Base-by-base conservation (phyloP, 1,139 yeast species). In the Zhuliangozyma blackwelliae region DNA sequence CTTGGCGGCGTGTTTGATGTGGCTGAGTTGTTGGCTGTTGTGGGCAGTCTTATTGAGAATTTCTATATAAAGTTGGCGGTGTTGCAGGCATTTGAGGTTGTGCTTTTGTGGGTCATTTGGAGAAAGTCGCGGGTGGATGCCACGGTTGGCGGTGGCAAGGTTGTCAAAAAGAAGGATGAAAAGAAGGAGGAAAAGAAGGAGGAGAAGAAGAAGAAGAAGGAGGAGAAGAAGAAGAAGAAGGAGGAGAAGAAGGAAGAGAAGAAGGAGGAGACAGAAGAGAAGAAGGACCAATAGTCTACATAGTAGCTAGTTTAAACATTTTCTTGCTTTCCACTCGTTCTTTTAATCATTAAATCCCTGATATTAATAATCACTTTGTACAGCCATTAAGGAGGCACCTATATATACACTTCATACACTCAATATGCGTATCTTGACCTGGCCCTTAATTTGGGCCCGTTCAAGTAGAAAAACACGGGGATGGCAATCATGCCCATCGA, bases 401-500 rank as follows among this genome's bases (percentile, higher is more conserved):
- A 7, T 21, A 21, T 21, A 21, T 21, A 21, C 22, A 21, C 22
- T 6, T n/a, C n/a, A n/a, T n/a, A n/a, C 23, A 22, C 23, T 7
- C 38, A 35, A 29, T 41, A 41, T 28, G 72, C 65, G 46, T 68
- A 74, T 32, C 75, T 78, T 37, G 82, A 77, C 48, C 67, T 68
- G 10, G 68, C 67, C 41, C 66, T 49, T 36, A 61, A 57, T 38
- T 51, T 51, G 3, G 62, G 59, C 20, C 66, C 66, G 28, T 57
- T 51, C 28, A 48, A 29, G 35, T 54, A 55, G 39, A 61, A 58
- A 26, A 75, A 52, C 46, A 79, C 75, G 1, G 94, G 92, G 38
- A 82, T 79, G 1, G 85, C 83, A 37, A 81, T 68, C 75, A 84
- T 67, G 0, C 62, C 71, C 8, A 77, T 42, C 0, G 81, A 67